These are phyloP conservation scores for Myriosclerotinia scirpicola DNA, from an alignment of 2,329 filamentous ascomycete species.

Conservation along the genomic window DNA sequence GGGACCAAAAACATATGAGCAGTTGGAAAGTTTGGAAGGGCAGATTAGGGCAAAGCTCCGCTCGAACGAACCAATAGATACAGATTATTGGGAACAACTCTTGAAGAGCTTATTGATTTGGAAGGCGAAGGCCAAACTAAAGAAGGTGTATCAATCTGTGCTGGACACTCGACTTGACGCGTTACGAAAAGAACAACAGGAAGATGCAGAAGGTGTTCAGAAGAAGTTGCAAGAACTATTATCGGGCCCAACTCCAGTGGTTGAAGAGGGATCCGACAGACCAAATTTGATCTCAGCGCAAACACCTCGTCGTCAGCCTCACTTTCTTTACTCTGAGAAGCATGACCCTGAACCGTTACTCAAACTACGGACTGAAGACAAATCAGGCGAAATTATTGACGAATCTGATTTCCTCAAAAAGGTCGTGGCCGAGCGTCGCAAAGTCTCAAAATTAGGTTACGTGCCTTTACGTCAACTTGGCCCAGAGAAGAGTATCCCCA, in stretches of 20 bases:
- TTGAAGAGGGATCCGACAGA: slow-evolving; percentile 34
- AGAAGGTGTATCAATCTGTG: slow-evolving; percentile 74
- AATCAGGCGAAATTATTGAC: slow-evolving; percentile 56
- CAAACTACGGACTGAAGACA: slow-evolving; percentile 64
- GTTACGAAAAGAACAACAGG: slow-evolving; percentile 65
- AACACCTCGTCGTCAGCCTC: slow-evolving; percentile 35
- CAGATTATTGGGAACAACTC: slow-evolving; percentile 96
- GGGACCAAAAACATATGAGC: slow-evolving; percentile 78
- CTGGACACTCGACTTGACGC: slow-evolving; percentile 66
- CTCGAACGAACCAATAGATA: slow-evolving; percentile 84
- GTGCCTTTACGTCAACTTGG: slow-evolving; percentile 57
- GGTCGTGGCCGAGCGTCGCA: slow-evolving; percentile 58
- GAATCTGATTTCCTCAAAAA: slow-evolving; percentile 58
- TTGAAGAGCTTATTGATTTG: slow-evolving; percentile 81
- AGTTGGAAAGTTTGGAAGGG: slow-evolving; percentile 81
- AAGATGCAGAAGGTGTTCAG: slow-evolving; percentile 60
- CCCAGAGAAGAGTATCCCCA: slow-evolving; percentile 38
- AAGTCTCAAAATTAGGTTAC: slow-evolving; percentile 63
- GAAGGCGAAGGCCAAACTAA: slow-evolving; percentile 86
- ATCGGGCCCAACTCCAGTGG: slow-evolving; percentile 39
- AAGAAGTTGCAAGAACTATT: slow-evolving; percentile 54
- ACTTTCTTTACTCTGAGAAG: slow-evolving; percentile 44
- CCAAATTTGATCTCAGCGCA: slow-evolving; percentile 14
- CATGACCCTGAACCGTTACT: slow-evolving; percentile 67
- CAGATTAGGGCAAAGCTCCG: slow-evolving; percentile 85